Percentiles rank a stretch among this genome's conserved stretches.
Conservation (phyloP, 1,139 yeast genomes). For the Pneumocystis sp. region DNA sequence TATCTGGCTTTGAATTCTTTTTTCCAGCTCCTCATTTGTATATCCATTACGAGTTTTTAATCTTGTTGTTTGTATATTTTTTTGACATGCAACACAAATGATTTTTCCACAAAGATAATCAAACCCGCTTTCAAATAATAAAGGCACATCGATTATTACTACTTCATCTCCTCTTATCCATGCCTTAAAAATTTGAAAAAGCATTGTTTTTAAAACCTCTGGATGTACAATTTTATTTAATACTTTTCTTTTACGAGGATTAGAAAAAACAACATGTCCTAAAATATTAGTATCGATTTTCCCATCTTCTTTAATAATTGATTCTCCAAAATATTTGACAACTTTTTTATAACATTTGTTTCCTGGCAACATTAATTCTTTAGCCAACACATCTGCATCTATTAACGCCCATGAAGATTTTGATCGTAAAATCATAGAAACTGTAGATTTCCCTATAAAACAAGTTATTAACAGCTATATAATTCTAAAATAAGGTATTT, state of each 20-base stretch:
- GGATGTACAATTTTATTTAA: slow-evolving; percentile 81
- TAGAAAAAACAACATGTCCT: slow-evolving; percentile 66
- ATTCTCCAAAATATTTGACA: slow-evolving; percentile 47
- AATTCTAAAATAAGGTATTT: not conserved
- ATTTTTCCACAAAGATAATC: slow-evolving; percentile 57
- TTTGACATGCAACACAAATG: slow-evolving; percentile 51
- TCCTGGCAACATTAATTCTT: slow-evolving; percentile 73
- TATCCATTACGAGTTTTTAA: slow-evolving; percentile 48
- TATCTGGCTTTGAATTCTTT: slow-evolving; percentile 70
- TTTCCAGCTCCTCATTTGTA: slow-evolving; percentile 47
- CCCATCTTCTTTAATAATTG: slow-evolving; percentile 30
- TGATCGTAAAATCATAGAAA: slow-evolving; percentile 45
- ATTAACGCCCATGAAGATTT: slow-evolving; percentile 41
- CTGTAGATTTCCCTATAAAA: slow-evolving; percentile 51
- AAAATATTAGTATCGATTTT: slow-evolving; percentile 48
- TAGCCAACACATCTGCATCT: slow-evolving; percentile 85
- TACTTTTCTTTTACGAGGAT: slow-evolving; percentile 31
- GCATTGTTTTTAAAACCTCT: slow-evolving; percentile 59
- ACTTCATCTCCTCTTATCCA: slow-evolving; percentile 32
- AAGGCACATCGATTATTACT: slow-evolving; percentile 76
- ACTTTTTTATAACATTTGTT: slow-evolving; percentile 53
- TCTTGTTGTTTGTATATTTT: slow-evolving; percentile 45
- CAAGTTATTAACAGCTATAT: not conserved
- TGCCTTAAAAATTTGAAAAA: slow-evolving; percentile 40
- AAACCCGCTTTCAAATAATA: slow-evolving; percentile 67